Evolutionary conservation across 257 asterid species (phyloP).

Genomic region (Perilla frutescens): DNA sequence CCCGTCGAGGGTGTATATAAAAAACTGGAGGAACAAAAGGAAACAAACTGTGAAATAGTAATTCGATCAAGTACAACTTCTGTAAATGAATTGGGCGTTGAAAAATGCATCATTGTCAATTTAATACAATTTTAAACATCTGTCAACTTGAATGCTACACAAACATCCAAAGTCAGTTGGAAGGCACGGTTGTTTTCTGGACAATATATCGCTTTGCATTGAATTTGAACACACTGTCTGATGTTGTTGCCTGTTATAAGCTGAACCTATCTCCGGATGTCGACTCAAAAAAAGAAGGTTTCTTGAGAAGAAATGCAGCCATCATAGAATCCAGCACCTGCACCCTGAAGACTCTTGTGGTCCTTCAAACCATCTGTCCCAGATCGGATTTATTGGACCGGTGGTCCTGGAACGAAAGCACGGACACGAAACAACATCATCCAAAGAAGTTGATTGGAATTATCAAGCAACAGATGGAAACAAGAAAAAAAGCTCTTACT

Average conservation of each 20-base stretch:
- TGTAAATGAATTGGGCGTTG: constrained; percentile 26
- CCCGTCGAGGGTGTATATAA: too few species aligned
- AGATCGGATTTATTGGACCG: constrained; percentile 74
- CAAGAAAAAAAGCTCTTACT: constrained; percentile 52
- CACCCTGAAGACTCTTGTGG: constrained; percentile 82
- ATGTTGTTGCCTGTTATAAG: constrained; percentile 25
- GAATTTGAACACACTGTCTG: constrained; percentile 20
- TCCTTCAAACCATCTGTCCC: constrained; percentile 99
- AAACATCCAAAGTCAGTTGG: background rate
- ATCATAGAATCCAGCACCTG: constrained; percentile 88
- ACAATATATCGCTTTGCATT: constrained; percentile 26
- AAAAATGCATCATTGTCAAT: constrained; percentile 16
- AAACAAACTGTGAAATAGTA: background rate
- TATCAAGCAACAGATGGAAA: constrained; percentile 2
- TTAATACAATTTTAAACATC: constrained; percentile 26
- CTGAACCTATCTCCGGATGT: constrained; percentile 19
- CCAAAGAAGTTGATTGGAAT: constrained; percentile 5
- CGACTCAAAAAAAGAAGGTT: constrained; percentile 11
- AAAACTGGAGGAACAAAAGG: background rate
- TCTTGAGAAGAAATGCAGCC: constrained; percentile 21
- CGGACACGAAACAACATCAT: constrained; percentile 2
- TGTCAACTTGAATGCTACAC: constrained; percentile 18
- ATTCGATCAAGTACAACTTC: constrained; percentile 27
- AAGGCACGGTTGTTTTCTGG: constrained; percentile 35
- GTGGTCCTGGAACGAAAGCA: constrained; percentile 58